These are phyloP conservation scores for Lasiosphaeriaceae sp. DNA, from an alignment of 495 filamentous ascomycete genomes.

Conservation along the genomic window DNA sequence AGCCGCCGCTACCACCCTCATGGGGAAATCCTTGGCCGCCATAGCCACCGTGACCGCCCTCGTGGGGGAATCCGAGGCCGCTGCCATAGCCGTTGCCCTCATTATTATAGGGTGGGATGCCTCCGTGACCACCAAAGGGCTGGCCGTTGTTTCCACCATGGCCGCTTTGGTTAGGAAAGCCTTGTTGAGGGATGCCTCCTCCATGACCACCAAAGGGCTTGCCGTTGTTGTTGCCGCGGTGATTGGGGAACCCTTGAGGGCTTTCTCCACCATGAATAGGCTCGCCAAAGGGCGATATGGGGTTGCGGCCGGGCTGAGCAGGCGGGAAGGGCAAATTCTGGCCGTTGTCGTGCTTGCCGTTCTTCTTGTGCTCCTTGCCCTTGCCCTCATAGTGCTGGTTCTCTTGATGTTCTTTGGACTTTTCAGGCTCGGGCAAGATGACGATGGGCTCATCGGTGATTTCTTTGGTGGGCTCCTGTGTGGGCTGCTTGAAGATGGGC, in stretches of 20 bases:
- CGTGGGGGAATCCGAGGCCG: neutral
- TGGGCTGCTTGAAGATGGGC: no score
- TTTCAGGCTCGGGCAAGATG: constrained; percentile 1
- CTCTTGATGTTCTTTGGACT: constrained; percentile 1
- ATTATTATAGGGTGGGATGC: no score
- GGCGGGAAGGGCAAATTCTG: neutral
- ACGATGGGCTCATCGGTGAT: constrained; percentile 3
- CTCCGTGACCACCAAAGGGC: neutral
- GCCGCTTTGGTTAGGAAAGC: neutral
- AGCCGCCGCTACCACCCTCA: constrained; percentile 5
- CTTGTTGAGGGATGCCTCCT: neutral
- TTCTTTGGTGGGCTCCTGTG: no score
- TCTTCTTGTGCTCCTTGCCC: neutral
- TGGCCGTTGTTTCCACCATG: neutral
- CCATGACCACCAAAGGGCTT: neutral
- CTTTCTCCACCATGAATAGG: neutral
- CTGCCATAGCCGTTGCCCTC: neutral
- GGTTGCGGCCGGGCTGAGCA: neutral
- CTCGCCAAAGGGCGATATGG: neutral
- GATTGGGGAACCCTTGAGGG: neutral
- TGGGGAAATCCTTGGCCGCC: neutral
- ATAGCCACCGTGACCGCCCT: neutral
- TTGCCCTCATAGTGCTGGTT: neutral
- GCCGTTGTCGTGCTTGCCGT: neutral
- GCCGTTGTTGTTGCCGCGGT: neutral